Conservation (phyloP, 169 alveolate genomes). For the Perkinsus chesapeaki region DNA sequence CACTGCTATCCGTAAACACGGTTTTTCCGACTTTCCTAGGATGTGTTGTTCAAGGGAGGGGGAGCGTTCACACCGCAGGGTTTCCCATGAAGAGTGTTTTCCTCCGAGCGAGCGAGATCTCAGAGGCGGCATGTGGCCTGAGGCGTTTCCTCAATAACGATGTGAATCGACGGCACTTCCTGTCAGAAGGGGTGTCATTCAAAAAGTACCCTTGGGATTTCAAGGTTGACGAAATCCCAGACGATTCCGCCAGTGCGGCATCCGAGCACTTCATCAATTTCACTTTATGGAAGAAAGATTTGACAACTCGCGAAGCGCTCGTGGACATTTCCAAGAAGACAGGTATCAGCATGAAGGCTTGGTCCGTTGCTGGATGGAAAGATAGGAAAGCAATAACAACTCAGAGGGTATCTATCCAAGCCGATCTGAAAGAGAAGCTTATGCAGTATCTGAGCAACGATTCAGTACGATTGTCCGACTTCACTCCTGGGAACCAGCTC, state of each 20-base stretch:
- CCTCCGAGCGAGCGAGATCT: neutral
- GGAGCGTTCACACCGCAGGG: no score
- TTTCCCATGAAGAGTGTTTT: neutral
- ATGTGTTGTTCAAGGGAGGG: no score
- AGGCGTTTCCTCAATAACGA: neutral
- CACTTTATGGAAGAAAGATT: conserved; percentile 35
- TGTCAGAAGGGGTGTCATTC: neutral
- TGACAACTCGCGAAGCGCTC: conserved; percentile 39
- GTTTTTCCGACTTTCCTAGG: no score
- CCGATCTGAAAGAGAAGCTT: conserved; percentile 24
- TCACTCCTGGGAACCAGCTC: conserved; percentile 31
- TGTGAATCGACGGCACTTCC: neutral
- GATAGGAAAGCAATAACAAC: conserved; percentile 50
- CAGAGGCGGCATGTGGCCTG: neutral
- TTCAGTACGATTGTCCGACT: conserved; percentile 35
- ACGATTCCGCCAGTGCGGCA: neutral
- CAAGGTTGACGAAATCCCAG: neutral
- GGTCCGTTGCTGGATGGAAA: conserved; percentile 43
- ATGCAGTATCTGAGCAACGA: neutral
- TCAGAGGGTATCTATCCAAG: conserved; percentile 25
- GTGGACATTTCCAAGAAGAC: conserved; percentile 28
- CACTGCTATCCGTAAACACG: no score
- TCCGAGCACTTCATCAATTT: conserved; percentile 16
- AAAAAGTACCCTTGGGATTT: neutral
- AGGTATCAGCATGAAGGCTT: conserved; percentile 28